These are phyloP conservation scores for Pseudogymnoascus sp. DNA, from an alignment of 2,329 filamentous ascomycete species.

Conservation along the genomic window DNA sequence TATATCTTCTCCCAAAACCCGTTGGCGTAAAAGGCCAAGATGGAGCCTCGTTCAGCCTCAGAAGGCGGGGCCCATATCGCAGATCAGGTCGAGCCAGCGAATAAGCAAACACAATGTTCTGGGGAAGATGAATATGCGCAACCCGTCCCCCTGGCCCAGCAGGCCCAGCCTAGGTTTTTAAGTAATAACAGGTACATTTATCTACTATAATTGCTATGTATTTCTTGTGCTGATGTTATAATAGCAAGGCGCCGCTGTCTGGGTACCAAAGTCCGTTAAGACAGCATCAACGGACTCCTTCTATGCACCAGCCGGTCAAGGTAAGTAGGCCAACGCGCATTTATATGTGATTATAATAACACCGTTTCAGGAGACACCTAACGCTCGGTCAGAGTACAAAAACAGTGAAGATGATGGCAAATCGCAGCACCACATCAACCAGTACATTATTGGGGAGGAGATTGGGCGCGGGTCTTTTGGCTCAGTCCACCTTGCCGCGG, in stretches of 20 bases:
- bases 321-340: constrained; percentile 28
- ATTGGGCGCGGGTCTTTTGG: constrained; percentile 96
- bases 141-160: neutral
- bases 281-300: constrained; percentile 54
- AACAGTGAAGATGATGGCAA: constrained; percentile 76
- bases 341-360: constrained; percentile 2
- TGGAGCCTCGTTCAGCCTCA: constrained; percentile 8
- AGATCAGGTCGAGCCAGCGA: constrained; percentile 3
- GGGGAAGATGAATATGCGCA: constrained; percentile 1
- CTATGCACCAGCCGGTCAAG: constrained; percentile 53
- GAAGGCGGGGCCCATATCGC: constrained; percentile 1
- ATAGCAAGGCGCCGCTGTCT: constrained; percentile 31
- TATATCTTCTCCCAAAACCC: neutral
- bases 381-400: constrained; percentile 79
- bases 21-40: neutral
- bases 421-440: constrained; percentile 81
- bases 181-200: neutral
- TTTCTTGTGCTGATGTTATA: neutral
- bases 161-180: constrained; percentile 2
- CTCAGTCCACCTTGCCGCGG: constrained; percentile 78
- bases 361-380: constrained; percentile 66
- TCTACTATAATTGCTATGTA: neutral
- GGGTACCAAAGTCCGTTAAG: constrained; percentile 48
- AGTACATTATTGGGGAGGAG: constrained; percentile 89
- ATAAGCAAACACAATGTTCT: neutral